phyloP scores from a whole-genome alignment of 2,329 filamentous ascomycete species.

The Penicillium decumbens region DNA sequence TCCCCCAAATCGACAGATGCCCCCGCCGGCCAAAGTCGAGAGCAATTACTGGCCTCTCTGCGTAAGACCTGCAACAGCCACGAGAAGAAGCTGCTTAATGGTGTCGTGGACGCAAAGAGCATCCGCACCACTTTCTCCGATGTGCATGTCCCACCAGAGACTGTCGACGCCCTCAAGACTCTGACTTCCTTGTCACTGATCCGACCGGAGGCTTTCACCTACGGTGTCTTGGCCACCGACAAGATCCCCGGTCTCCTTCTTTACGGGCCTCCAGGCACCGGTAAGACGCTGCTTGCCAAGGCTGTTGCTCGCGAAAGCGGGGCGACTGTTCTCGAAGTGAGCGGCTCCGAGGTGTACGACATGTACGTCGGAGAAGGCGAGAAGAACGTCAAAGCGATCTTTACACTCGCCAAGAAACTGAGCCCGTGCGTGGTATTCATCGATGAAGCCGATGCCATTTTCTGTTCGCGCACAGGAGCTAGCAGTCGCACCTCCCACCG shows the following conservation, averaged over 20 bases:
- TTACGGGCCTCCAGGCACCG: constrained; percentile 75
- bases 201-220: constrained; percentile 90
- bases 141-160: constrained; percentile 76
- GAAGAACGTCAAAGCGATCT: constrained; percentile 91
- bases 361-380: constrained; percentile 96
- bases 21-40: constrained; percentile 33
- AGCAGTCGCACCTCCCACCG: constrained; percentile 67
- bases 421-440: constrained; percentile 93
- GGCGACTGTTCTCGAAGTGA: constrained; percentile 74
- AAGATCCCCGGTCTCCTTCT: constrained; percentile 84
- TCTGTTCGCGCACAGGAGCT: constrained; percentile 65
- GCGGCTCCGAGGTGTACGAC: constrained; percentile 85
- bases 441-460: constrained; percentile 90
- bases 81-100: constrained; percentile 75
- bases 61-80: constrained; percentile 64
- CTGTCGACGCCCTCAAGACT: constrained; percentile 80
- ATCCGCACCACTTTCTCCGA: constrained; percentile 84
- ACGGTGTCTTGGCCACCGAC: constrained; percentile 86
- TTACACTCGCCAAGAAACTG: constrained; percentile 84
- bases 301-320: constrained; percentile 61
- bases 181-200: constrained; percentile 82
- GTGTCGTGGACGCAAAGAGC: constrained; percentile 74
- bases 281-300: constrained; percentile 60
- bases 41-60: constrained; percentile 46
- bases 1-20: constrained; percentile 29